Percentiles rank a stretch among this genome's conserved stretches.
Evolutionary conservation across 2,329 filamentous ascomycete species (phyloP).

Genomic region (Colletotrichum aenigma): DNA sequence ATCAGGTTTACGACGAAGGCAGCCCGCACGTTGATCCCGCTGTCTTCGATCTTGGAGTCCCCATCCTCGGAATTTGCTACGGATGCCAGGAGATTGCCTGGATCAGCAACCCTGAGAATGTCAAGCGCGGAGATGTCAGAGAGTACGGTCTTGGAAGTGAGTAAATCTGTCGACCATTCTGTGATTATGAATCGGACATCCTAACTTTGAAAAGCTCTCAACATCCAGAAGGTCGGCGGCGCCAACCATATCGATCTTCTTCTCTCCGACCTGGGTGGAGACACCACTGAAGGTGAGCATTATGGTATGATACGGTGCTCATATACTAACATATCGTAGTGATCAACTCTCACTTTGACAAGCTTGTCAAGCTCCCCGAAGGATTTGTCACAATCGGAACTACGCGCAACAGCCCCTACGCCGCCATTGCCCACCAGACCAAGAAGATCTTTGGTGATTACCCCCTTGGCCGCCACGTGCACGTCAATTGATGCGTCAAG

Average conservation of each 20-base stretch:
- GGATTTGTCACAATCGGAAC: conserved; percentile 76
- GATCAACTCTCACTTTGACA: conserved; percentile 92
- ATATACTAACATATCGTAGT: conserved; percentile 35
- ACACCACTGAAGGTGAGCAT: conserved; percentile 58
- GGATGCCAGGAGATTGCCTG: conserved; percentile 64
- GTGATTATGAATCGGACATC: conserved; percentile 31
- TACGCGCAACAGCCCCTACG: conserved; percentile 78
- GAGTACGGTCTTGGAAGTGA: conserved; percentile 14
- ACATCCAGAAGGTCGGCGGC: conserved; percentile 58
- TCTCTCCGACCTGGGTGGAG: conserved; percentile 73
- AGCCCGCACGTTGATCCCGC: conserved; percentile 73
- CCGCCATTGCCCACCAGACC: conserved; percentile 74
- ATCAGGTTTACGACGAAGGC: background rate
- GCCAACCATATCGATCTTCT: conserved; percentile 72
- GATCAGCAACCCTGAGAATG: conserved; percentile 57
- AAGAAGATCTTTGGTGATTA: conserved; percentile 70
- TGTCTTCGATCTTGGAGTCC: conserved; percentile 76
- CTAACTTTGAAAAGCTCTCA: conserved; percentile 41
- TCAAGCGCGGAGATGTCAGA: conserved; percentile 22
- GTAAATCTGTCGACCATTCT: background rate
- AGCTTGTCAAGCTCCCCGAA: conserved; percentile 75
- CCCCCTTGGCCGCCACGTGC: background rate
- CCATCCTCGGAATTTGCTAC: conserved; percentile 60
- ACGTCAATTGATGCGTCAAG: background rate
- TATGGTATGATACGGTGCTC: background rate